A percentile compares a stretch with the other conserved stretches of the same genome.
phyloP scores from a whole-genome alignment of 306 rosid species.

The Malus fusca region DNA sequence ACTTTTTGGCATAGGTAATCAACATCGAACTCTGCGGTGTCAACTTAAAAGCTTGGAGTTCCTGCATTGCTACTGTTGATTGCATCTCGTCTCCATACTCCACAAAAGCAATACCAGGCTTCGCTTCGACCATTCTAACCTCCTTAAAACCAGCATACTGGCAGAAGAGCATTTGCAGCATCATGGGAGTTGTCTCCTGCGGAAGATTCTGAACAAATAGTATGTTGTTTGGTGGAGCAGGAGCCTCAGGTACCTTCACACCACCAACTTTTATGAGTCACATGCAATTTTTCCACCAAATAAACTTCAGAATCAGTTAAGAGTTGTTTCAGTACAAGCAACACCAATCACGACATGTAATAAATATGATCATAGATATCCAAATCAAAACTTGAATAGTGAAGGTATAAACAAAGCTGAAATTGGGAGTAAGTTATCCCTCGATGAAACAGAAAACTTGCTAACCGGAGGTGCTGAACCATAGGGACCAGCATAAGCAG shows the following conservation, averaged over 20 bases:
- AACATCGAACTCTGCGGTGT: conserved; percentile 87
- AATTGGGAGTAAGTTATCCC: too few relatives aligned
- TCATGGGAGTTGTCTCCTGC: conserved; percentile 78
- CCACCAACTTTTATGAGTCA: conserved; percentile 38
- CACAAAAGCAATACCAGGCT: conserved; percentile 96
- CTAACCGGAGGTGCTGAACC: too few relatives aligned
- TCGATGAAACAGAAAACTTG: too few relatives aligned
- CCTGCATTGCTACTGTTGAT: conserved; percentile 85
- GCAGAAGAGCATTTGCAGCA: conserved; percentile 97
- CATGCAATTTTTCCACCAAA: background rate
- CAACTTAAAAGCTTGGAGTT: conserved; percentile 86
- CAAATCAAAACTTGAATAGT: too few relatives aligned
- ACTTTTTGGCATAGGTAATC: conserved; percentile 94
- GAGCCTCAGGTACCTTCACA: conserved; percentile 81
- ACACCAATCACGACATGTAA: background rate
- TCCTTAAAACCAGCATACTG: conserved; percentile 91
- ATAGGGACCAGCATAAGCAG: too few relatives aligned
- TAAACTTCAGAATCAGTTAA: background rate
- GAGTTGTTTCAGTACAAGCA: background rate
- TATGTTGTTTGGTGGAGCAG: conserved; percentile 94
- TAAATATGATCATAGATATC: background rate
- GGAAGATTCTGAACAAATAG: conserved; percentile 93
- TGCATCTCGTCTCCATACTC: conserved; percentile 90
- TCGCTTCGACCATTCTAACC: conserved; percentile 95
- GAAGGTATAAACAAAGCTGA: too few relatives aligned